Evolutionary conservation across 1,284 basidiomycete genomes (phyloP).

Genomic region (Leccinum pachyderme): DNA sequence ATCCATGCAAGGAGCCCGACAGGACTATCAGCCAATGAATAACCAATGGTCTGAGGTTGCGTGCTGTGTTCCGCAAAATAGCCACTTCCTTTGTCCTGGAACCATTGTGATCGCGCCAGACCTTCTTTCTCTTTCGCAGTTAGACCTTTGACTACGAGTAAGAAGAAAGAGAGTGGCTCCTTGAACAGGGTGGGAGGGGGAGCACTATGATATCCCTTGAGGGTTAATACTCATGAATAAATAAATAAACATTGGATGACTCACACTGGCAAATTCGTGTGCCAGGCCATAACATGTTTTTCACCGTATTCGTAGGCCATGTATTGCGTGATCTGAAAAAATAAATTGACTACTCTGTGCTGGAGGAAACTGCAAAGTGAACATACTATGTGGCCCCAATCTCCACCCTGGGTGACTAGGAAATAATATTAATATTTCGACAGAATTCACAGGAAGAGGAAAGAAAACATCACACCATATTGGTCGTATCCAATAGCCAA

Average conservation of each 20-base stretch:
- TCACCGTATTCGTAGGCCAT: constrained; percentile 42
- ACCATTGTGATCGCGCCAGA: constrained; percentile 34
- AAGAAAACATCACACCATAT: constrained; percentile 51
- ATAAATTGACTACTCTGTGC: background rate
- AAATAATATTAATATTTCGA: background rate
- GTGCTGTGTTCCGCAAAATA: constrained; percentile 46
- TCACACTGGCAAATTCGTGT: constrained; percentile 44
- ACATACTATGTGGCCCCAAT: constrained; percentile 46
- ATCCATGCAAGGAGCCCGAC: constrained; percentile 58
- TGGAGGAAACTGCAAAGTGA: background rate
- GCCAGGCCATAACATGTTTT: constrained; percentile 45
- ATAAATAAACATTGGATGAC: constrained; percentile 5
- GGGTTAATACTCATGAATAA: background rate
- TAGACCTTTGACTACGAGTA: constrained; percentile 28
- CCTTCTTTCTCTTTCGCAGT: constrained; percentile 38
- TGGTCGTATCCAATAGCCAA: constrained; percentile 47
- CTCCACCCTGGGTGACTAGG: constrained; percentile 50
- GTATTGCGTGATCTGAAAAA: constrained; percentile 18
- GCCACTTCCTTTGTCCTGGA: constrained; percentile 34
- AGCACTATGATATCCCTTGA: constrained; percentile 17
- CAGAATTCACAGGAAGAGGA: background rate
- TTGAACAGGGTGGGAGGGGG: constrained; percentile 23
- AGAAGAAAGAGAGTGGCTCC: constrained; percentile 31
- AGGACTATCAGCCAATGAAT: constrained; percentile 56
- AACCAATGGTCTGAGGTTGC: constrained; percentile 58